Evolutionary conservation across 2,329 filamentous ascomycete genomes (phyloP).

Genomic region (Penicillium sclerotiorum): DNA sequence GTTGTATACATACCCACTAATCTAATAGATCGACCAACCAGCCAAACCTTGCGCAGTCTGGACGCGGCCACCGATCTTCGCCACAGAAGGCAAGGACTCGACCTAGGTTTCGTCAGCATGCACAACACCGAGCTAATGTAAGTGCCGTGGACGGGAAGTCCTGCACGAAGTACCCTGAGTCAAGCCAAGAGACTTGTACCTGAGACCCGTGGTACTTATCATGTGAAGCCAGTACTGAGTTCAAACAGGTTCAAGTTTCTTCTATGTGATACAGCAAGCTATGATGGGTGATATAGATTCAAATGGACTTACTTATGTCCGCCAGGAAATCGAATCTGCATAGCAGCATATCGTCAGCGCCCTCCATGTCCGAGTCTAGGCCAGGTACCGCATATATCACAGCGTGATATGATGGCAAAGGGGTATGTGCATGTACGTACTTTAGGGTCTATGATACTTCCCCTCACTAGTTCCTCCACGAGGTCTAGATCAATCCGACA

Average conservation of each 20-base stretch:
- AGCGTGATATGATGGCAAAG: neutral
- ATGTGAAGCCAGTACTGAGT: neutral
- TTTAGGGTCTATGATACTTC: no score
- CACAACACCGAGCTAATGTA: conserved; percentile 20
- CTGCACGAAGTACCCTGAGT: conserved; percentile 4
- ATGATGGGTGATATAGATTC: no score
- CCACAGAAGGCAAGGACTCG: neutral
- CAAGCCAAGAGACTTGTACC: no score
- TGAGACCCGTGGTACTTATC: neutral
- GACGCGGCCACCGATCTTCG: neutral
- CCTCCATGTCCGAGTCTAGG: no score
- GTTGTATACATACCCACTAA: no score
- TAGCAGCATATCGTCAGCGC: no score
- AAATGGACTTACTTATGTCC: no score
- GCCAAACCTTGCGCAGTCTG: neutral
- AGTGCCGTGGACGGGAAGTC: conserved; percentile 7
- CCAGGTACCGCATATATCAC: no score
- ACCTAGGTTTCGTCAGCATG: conserved; percentile 18
- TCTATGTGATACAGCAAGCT: no score
- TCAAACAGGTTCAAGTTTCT: no score
- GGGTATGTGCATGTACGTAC: neutral
- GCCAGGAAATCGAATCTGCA: no score
- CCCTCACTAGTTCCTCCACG: neutral
- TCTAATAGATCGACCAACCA: no score
- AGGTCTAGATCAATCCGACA: neutral